Evolutionary conservation across 768 basidiomycete species (phyloP), one percentile per base, ranked within the genome.

Genomic region (Calocybe cyanea): DNA sequence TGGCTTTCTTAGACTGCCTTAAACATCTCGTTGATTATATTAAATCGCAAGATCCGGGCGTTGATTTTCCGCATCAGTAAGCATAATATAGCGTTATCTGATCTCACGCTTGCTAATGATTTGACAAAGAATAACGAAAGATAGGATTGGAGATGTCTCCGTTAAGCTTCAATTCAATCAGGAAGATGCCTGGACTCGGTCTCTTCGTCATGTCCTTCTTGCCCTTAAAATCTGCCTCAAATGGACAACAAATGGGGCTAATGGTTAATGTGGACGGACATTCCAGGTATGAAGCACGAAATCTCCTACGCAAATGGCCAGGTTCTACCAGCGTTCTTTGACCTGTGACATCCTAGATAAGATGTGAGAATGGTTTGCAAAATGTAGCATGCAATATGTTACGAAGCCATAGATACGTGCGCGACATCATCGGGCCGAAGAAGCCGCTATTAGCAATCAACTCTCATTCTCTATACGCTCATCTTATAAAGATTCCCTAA

Each of bases 111-210:
- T 35, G 46, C 42, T 21, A 14, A 14, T 57, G 53, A 39, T 15
- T 10, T 48, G 19, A n/a, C 18, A 38, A 57, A 96, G 95, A 58
- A 83, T 98, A 43, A 71, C 75, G 33, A 97, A 91, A 65, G 96
- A 99, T 66, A 91, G 86, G 68, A 99, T 99, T 45, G 94, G 93
- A 6, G 93, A 95, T 44, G 87, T 90, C 14, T 93, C 91, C 1
- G 87, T 98, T 52, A 93, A 94, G 65, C 70, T 94, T 3, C 92
- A 94, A 59, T 95, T 96, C 63, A 88, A 87, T 54, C 90, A 92
- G 56, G 95, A 99, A 61, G 95, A 99, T 58, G 75, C 82, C 0
- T 99, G 95, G 95, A 97, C 95, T 18, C 81, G 91, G 48, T 91
- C 93, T 3, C 69, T 98, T 57, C 78, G 92, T 24, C 93, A 96